These are phyloP conservation scores for Cryphonectria japonica DNA, from an alignment of 2,329 filamentous ascomycete species.

Conservation along the genomic window DNA sequence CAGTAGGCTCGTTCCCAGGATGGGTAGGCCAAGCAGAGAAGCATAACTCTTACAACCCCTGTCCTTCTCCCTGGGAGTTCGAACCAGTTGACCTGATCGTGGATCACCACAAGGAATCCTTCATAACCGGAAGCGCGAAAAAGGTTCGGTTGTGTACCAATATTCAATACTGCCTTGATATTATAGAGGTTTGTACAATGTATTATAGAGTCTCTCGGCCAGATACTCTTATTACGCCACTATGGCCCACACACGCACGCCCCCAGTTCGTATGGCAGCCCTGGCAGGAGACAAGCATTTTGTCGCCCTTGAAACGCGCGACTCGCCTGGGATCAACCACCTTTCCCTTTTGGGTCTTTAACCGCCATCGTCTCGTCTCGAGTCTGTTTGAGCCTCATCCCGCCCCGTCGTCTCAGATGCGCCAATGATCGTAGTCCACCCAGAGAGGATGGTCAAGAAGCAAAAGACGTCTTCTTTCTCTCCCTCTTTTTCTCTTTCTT, in stretches of 20 bases:
- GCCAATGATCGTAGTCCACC: conserved; percentile 12
- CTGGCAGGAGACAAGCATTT: not conserved
- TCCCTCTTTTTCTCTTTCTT: not conserved
- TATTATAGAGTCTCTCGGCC: not conserved
- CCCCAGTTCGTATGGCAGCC: conserved; percentile 5
- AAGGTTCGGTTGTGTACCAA: too few species aligned
- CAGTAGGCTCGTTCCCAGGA: too few species aligned
- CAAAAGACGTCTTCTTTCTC: conserved; percentile 11
- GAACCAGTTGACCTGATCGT: too few species aligned
- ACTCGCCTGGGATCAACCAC: not conserved
- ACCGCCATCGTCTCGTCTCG: conserved; percentile 13
- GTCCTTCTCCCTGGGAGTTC: too few species aligned
- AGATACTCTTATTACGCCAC: not conserved
- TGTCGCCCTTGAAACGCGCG: conserved; percentile 11
- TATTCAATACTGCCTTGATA: too few species aligned
- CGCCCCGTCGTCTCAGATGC: conserved; percentile 18
- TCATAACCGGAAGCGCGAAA: not conserved
- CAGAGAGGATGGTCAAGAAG: not conserved
- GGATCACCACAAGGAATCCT: not conserved
- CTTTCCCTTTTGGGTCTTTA: conserved; percentile 4
- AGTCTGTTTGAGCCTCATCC: conserved; percentile 29
- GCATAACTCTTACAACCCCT: too few species aligned
- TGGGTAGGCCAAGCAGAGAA: too few species aligned
- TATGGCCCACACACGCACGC: not conserved
- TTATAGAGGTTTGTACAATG: not conserved